These are phyloP conservation scores for Salix caprea DNA, from an alignment of 345 rosid genomes.

Conservation along the genomic window DNA sequence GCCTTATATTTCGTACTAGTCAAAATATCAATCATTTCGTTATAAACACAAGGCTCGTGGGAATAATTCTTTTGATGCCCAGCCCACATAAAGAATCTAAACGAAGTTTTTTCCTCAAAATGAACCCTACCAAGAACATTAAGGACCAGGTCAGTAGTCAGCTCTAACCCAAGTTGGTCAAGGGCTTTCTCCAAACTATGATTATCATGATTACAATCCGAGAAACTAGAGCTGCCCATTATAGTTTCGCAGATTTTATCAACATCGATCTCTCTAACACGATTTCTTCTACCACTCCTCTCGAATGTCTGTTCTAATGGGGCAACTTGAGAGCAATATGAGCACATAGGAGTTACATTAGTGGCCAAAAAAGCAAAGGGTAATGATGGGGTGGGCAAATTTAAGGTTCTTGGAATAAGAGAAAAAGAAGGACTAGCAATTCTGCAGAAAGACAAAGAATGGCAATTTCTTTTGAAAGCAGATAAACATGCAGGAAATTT, in stretches of 20 bases:
- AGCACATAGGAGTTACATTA: not conserved
- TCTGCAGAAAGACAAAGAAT: not conserved
- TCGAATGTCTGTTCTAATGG: constrained; percentile 9
- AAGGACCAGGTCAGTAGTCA: constrained; percentile 56
- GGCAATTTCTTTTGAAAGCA: not conserved
- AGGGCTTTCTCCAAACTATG: constrained; percentile 62
- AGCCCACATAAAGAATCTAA: constrained; percentile 82
- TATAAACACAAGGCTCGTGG: constrained; percentile 60
- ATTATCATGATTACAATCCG: constrained; percentile 27
- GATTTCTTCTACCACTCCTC: constrained; percentile 3
- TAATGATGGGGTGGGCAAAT: not conserved
- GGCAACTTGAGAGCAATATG: constrained; percentile 4
- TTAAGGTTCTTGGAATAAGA: not conserved
- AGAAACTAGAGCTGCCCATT: constrained; percentile 15
- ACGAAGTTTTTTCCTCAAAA: constrained; percentile 69
- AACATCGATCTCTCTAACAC: constrained; percentile 32
- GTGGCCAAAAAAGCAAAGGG: not conserved
- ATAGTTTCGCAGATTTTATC: constrained; percentile 45
- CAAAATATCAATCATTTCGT: constrained; percentile 74
- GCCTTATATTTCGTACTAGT: constrained; percentile 76
- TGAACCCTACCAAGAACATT: constrained; percentile 63
- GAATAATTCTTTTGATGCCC: constrained; percentile 52
- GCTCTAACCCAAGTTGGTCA: constrained; percentile 40
- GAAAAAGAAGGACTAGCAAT: not conserved
- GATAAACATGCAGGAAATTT: not conserved